A percentile compares a stretch with the other conserved stretches of the same genome.
These are phyloP conservation scores for Phytopythium helicoides DNA, from an alignment of 352 stramenopile species.

Conservation along the genomic window DNA sequence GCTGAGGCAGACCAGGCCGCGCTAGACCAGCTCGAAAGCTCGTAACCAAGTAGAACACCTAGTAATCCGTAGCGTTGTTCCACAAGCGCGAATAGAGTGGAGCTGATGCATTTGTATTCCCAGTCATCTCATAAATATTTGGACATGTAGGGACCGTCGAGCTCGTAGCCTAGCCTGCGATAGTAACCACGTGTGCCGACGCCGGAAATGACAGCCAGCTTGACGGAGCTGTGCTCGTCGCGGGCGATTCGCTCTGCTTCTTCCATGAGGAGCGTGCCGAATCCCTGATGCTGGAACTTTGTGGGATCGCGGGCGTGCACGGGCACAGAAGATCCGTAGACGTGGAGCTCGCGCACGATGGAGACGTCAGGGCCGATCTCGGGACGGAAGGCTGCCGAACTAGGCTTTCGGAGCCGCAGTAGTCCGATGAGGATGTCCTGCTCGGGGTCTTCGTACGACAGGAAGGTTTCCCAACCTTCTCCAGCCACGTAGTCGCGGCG, in stretches of 20 bases:
- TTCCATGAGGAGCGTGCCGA: constrained; percentile 96
- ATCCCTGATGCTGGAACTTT: constrained; percentile 97
- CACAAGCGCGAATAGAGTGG: too few species aligned
- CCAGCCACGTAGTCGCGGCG: constrained; percentile 95
- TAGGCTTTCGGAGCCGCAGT: constrained; percentile 91
- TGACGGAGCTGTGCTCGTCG: constrained; percentile 94
- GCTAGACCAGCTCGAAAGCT: constrained; percentile 12
- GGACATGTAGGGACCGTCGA: constrained; percentile 97
- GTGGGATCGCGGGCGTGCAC: constrained; percentile 93
- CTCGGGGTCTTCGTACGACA: constrained; percentile 95
- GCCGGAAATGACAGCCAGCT: constrained; percentile 96
- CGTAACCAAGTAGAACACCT: neutral
- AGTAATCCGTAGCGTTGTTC: neutral
- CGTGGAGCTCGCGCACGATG: constrained; percentile 92
- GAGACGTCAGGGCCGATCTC: constrained; percentile 70
- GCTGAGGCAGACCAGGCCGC: constrained; percentile 29
- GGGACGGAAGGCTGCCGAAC: constrained; percentile 71
- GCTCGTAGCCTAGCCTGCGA: constrained; percentile 95
- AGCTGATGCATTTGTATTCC: too few species aligned
- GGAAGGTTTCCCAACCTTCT: constrained; percentile 96
- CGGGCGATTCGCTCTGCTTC: constrained; percentile 95
- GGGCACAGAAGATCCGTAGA: constrained; percentile 96
- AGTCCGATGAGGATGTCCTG: constrained; percentile 97
- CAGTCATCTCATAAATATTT: constrained; percentile 82
- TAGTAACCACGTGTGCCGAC: constrained; percentile 98